A percentile compares a stretch with the other conserved stretches of the same genome.
These are phyloP conservation scores for Erythrophleum ivorense DNA, from an alignment of 331 rosid species.

Conservation along the genomic window DNA sequence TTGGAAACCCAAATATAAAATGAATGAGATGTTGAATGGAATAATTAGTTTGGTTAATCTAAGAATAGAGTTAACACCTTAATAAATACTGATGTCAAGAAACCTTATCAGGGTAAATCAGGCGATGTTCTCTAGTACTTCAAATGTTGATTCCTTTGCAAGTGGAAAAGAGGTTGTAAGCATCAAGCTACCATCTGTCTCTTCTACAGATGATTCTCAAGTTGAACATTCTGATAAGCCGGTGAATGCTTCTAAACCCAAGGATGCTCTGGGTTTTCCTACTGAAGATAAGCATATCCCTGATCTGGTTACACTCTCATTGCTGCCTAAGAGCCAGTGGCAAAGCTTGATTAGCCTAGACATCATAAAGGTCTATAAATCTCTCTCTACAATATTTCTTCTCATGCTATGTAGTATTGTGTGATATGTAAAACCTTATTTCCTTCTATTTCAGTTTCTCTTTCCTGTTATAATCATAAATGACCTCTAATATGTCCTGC, in stretches of 20 bases:
- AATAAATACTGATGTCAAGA: conserved; percentile 15
- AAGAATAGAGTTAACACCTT: conserved; percentile 19
- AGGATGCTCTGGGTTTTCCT: conserved; percentile 42
- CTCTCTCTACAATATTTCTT: conserved; percentile 36
- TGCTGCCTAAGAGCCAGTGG: conserved; percentile 96
- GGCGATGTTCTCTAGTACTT: conserved; percentile 72
- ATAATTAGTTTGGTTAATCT: conserved; percentile 16
- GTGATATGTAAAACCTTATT: conserved; percentile 4
- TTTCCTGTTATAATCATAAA: conserved; percentile 18
- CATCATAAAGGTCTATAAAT: conserved; percentile 74
- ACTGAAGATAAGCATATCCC: conserved; percentile 74
- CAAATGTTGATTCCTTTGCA: conserved; percentile 70
- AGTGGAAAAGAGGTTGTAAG: conserved; percentile 82
- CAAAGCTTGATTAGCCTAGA: conserved; percentile 91
- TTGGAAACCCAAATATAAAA: neutral
- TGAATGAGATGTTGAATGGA: conserved; percentile 21
- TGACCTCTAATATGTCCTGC: conserved; percentile 34
- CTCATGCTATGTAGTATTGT: conserved; percentile 30
- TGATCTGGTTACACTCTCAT: conserved; percentile 81
- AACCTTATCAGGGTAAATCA: conserved; percentile 80
- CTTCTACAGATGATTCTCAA: conserved; percentile 56
- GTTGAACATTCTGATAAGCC: conserved; percentile 50
- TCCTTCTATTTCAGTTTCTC: conserved; percentile 7
- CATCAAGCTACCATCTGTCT: conserved; percentile 82
- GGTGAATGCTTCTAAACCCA: conserved; percentile 47